Conservation (phyloP, 148 eudicot species). For the Camellia lanceoleosa region DNA sequence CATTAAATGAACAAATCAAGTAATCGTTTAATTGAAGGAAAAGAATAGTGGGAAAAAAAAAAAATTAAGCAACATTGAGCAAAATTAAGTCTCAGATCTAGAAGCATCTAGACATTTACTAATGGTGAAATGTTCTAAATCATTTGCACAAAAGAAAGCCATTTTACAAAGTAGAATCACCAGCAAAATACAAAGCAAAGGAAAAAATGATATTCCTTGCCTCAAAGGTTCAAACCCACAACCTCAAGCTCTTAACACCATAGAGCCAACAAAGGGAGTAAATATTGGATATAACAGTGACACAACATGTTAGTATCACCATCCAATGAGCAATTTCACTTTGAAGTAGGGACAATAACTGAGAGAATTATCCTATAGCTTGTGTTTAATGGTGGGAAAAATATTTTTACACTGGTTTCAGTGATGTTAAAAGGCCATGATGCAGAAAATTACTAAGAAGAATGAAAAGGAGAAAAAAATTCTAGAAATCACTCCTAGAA, state of each 20-base stretch:
- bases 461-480: no score
- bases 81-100: constrained; percentile 1
- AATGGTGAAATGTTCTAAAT: constrained; percentile 2
- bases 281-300: no score
- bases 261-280: background rate
- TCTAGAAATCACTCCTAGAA: no score
- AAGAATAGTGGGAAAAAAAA: background rate
- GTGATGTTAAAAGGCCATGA: no score
- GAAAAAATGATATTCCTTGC: background rate
- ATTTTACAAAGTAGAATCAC: background rate
- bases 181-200: background rate
- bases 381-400: no score
- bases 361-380: no score
- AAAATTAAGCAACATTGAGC: background rate
- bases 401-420: no score
- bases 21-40: background rate
- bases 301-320: no score
- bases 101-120: constrained; percentile 9
- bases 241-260: background rate
- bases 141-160: background rate
- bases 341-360: no score
- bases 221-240: background rate
- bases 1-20: background rate
- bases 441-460: no score
- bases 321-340: no score